Percentiles rank a stretch among this genome's conserved stretches.
Conservation (phyloP, 164 flowering plant genomes). For the Akebia trifoliata region DNA sequence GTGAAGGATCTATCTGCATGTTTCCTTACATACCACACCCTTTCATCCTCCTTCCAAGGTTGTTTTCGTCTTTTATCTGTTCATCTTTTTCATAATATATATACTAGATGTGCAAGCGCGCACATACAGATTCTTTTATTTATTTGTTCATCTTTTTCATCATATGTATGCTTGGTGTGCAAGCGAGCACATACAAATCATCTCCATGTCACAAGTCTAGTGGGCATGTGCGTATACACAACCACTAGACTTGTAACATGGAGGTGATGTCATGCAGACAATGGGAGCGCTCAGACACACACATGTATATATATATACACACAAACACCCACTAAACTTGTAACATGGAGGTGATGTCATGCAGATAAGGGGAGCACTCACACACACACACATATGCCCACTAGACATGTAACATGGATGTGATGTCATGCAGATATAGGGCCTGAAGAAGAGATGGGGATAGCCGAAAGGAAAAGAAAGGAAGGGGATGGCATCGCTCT, state of each 20-base stretch:
- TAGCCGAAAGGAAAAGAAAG: slow-evolving; percentile 34
- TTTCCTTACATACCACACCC: slow-evolving; percentile 95
- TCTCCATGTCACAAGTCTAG: too few species aligned
- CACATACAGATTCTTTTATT: too few species aligned
- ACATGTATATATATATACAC: too few species aligned
- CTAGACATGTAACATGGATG: not conserved
- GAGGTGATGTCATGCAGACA: too few species aligned
- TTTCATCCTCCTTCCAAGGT: slow-evolving; percentile 95
- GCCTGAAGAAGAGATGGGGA: slow-evolving; percentile 36
- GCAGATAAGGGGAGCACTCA: too few species aligned
- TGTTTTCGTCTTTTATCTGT: not conserved
- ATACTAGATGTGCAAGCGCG: not conserved
- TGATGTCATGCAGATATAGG: slow-evolving; percentile 41
- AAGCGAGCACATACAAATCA: too few species aligned
- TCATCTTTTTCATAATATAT: not conserved
- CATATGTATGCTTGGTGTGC: not conserved
- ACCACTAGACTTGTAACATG: too few species aligned
- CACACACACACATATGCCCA: not conserved
- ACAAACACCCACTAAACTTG: not conserved
- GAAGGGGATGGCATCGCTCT: slow-evolving; percentile 57
- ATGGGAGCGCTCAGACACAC: too few species aligned
- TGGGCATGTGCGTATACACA: too few species aligned
- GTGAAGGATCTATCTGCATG: slow-evolving; percentile 87
- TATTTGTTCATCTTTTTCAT: not conserved
- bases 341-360: too few species aligned